These are phyloP conservation scores for Jasminum sambac DNA, from an alignment of 257 asterid genomes.

Conservation along the genomic window DNA sequence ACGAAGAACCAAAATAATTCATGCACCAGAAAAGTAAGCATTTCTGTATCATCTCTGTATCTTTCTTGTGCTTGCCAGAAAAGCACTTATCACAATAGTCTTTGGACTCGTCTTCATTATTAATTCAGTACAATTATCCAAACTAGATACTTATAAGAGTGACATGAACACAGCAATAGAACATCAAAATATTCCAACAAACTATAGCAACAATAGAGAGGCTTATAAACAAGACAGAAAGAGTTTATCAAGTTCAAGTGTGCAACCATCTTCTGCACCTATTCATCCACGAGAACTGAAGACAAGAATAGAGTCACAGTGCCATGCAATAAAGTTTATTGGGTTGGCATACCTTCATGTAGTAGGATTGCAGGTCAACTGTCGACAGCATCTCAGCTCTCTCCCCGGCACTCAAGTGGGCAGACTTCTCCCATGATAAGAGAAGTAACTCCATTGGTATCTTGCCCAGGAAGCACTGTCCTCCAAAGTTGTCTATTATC, in stretches of 20 bases:
- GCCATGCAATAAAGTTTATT: neutral
- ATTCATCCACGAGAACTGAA: slow-evolving; percentile 16
- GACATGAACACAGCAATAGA: neutral
- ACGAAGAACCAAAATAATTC: neutral
- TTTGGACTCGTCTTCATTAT: neutral
- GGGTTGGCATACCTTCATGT: slow-evolving; percentile 58
- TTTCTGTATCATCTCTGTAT: neutral
- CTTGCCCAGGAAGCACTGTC: slow-evolving; percentile 79
- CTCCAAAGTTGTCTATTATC: slow-evolving; percentile 65
- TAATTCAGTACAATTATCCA: neutral
- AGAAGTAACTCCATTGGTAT: slow-evolving; percentile 82
- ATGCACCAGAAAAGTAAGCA: neutral
- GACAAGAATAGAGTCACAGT: neutral
- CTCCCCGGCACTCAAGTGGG: slow-evolving; percentile 73
- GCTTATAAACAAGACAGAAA: neutral
- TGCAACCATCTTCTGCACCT: slow-evolving; percentile 12
- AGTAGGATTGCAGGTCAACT: slow-evolving; percentile 78
- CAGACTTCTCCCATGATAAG: slow-evolving; percentile 80
- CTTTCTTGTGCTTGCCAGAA: neutral
- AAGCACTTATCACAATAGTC: neutral
- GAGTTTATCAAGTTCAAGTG: neutral
- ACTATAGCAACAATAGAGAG: neutral
- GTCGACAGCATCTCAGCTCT: slow-evolving; percentile 86
- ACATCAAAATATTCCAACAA: slow-evolving; percentile 11
- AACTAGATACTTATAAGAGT: neutral